phyloP scores from a whole-genome alignment of 257 asterid genomes.

The Ocimum tenuiflorum region DNA sequence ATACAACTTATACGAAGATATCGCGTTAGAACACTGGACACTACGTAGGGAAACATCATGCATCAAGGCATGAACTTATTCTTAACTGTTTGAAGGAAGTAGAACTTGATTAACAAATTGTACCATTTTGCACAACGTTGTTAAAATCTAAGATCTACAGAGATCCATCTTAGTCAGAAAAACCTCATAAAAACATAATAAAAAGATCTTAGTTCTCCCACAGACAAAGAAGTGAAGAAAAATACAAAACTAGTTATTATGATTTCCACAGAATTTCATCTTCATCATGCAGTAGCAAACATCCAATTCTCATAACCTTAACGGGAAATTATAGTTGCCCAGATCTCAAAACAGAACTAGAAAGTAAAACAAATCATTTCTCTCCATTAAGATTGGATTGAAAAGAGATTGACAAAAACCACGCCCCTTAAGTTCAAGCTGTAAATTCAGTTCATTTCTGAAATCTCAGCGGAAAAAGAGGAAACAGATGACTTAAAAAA shows the following conservation, averaged over 20 bases:
- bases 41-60: too few relatives aligned
- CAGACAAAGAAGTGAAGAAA: conserved; percentile 1
- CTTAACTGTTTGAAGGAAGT: background rate
- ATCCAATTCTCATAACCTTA: background rate
- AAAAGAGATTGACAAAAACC: background rate
- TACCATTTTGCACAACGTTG: background rate
- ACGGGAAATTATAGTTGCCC: background rate
- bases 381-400: too few relatives aligned
- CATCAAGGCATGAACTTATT: background rate
- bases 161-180: background rate
- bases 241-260: background rate
- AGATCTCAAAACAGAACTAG: conserved; percentile 17
- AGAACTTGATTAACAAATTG: background rate
- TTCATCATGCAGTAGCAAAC: background rate
- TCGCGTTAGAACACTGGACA: too few relatives aligned
- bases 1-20: background rate
- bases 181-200: background rate
- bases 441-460: background rate
- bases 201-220: conserved; percentile 2
- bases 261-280: background rate
- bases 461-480: background rate
- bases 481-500: background rate
- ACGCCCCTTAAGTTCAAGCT: background rate
- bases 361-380: background rate
- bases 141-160: background rate